Evolutionary conservation across 1,284 basidiomycete species (phyloP).

Genomic region (Heterobasidion parviporum): DNA sequence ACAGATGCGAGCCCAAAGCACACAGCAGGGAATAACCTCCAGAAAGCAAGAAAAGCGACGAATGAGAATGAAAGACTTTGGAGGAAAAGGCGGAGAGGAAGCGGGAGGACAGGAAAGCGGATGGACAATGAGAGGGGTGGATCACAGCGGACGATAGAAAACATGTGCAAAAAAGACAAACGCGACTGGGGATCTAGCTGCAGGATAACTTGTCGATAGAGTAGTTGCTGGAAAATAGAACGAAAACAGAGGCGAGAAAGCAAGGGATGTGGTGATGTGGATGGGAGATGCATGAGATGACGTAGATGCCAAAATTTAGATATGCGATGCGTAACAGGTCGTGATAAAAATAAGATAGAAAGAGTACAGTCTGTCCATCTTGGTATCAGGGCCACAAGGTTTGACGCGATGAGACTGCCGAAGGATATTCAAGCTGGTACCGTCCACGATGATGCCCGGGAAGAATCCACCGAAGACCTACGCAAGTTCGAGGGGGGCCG

Average conservation of each 20-base stretch:
- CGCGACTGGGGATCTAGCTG: background rate
- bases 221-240: too few species aligned
- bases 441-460: background rate
- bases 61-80: background rate
- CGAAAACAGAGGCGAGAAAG: too few species aligned
- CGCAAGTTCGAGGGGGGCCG: slow-evolving; percentile 15
- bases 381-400: background rate
- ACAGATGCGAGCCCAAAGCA: background rate
- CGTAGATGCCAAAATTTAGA: background rate
- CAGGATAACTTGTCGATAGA: too few species aligned
- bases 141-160: background rate
- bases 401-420: too few species aligned
- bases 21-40: background rate
- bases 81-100: background rate
- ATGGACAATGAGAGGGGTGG: background rate
- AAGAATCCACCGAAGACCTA: background rate
- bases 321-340: background rate
- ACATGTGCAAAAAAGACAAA: background rate
- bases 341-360: background rate
- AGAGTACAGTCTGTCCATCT: too few species aligned
- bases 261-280: background rate
- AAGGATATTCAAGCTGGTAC: background rate
- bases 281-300: background rate
- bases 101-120: too few species aligned
- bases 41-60: background rate